phyloP scores from a whole-genome alignment of 345 rosid species.

The Melaleuca alternifolia region DNA sequence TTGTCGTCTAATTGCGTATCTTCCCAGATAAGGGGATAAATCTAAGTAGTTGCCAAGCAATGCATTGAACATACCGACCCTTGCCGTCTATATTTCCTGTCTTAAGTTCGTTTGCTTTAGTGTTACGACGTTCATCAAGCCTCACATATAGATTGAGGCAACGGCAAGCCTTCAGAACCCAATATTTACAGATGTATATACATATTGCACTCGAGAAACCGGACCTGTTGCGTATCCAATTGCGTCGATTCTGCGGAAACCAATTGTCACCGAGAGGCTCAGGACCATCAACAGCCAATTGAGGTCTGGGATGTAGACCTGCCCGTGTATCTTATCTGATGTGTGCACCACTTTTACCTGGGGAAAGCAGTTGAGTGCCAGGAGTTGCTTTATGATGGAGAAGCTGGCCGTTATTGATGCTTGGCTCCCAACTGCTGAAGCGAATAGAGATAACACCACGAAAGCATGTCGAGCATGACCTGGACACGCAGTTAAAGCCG shows the following conservation, averaged over 20 bases:
- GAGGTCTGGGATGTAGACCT: constrained; percentile 50
- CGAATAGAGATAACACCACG: constrained; percentile 31
- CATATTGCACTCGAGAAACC: not conserved
- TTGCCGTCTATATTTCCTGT: not conserved
- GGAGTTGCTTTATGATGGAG: constrained; percentile 59
- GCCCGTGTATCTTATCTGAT: constrained; percentile 39
- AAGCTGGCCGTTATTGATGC: constrained; percentile 55
- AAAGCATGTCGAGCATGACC: constrained; percentile 27
- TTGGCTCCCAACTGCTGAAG: constrained; percentile 44
- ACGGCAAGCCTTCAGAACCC: not conserved
- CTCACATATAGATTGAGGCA: not conserved
- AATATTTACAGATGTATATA: not conserved
- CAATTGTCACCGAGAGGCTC: constrained; percentile 36
- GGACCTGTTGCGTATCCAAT: constrained; percentile 48
- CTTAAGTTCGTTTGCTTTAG: not conserved
- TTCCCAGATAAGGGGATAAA: not conserved
- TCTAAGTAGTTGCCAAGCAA: not conserved
- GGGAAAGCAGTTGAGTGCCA: constrained; percentile 50
- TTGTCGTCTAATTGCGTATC: not conserved
- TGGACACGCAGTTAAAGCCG: constrained; percentile 10
- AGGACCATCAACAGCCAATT: constrained; percentile 55
- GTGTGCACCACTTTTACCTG: constrained; percentile 52
- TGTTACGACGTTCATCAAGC: not conserved
- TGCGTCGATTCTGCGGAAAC: constrained; percentile 20
- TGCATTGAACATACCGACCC: not conserved